These are phyloP conservation scores for Aspergillus egyptiacus DNA, from an alignment of 495 filamentous ascomycete species.

Conservation along the genomic window DNA sequence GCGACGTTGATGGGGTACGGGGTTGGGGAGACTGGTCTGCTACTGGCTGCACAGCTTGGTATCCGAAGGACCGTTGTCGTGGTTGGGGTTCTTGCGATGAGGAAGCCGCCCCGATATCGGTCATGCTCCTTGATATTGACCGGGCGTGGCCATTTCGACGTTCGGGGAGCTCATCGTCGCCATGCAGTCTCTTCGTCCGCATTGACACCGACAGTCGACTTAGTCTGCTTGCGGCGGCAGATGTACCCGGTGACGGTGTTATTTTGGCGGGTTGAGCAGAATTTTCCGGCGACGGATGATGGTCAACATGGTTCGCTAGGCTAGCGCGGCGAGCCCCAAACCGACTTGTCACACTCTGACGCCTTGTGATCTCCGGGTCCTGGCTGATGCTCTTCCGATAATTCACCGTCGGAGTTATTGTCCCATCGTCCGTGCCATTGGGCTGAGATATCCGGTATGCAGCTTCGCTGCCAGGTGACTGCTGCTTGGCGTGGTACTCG, in stretches of 20 bases:
- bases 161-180: constrained; percentile 30
- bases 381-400: constrained; percentile 36
- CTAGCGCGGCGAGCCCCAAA: constrained; percentile 68
- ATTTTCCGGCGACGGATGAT: constrained; percentile 14
- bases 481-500: constrained; percentile 29
- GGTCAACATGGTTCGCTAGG: constrained; percentile 41
- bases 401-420: constrained; percentile 23
- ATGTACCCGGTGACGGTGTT: constrained; percentile 25
- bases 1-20: constrained; percentile 38
- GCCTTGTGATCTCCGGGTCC: constrained; percentile 35
- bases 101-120: constrained; percentile 31
- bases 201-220: constrained; percentile 36
- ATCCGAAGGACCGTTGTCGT: constrained; percentile 40
- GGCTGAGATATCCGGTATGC: constrained; percentile 18
- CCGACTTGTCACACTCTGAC: constrained; percentile 53
- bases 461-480: constrained; percentile 26
- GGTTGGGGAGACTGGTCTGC: constrained; percentile 26
- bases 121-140: constrained; percentile 36
- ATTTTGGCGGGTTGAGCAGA: constrained; percentile 13
- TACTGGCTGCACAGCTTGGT: constrained; percentile 29
- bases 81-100: constrained; percentile 26
- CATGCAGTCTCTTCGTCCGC: constrained; percentile 28
- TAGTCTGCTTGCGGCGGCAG: constrained; percentile 31
- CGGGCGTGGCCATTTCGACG: constrained; percentile 22
- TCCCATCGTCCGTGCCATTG: constrained; percentile 31